Conservation (phyloP, 352 stramenopile genomes). For the Pythium guiyangense region DNA sequence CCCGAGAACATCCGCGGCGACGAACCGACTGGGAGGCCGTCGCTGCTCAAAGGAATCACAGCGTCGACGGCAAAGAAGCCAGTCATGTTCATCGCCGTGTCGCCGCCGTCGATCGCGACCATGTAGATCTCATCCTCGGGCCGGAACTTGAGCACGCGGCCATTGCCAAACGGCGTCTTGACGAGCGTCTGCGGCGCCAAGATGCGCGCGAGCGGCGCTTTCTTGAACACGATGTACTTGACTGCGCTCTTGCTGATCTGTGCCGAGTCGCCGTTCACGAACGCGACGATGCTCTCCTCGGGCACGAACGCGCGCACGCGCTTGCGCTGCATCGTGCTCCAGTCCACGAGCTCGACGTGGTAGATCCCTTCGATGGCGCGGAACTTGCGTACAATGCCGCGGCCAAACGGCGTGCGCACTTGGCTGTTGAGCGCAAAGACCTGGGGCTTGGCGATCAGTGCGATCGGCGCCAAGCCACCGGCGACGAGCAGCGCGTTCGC, state of each 20-base stretch:
- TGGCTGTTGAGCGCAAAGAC: conserved; percentile 48
- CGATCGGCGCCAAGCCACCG: conserved; percentile 23
- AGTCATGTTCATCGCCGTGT: conserved; percentile 36
- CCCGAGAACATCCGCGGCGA: conserved; percentile 72
- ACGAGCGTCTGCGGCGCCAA: conserved; percentile 52
- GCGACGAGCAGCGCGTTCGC: conserved; percentile 60
- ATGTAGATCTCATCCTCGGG: conserved; percentile 67
- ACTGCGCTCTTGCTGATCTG: conserved; percentile 35
- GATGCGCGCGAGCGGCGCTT: conserved; percentile 30
- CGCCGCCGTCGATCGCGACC: conserved; percentile 38
- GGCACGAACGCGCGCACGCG: conserved; percentile 50
- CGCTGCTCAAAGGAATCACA: conserved; percentile 34
- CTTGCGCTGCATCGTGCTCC: conserved; percentile 30
- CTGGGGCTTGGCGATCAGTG: conserved; percentile 56
- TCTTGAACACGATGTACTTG: conserved; percentile 56
- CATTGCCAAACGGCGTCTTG: conserved; percentile 76
- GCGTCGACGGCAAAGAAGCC: conserved; percentile 46
- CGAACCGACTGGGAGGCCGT: conserved; percentile 25
- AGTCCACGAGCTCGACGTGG: conserved; percentile 72
- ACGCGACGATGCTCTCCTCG: conserved; percentile 45
- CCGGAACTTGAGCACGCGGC: conserved; percentile 57
- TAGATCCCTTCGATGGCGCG: conserved; percentile 76
- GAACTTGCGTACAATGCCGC: conserved; percentile 67
- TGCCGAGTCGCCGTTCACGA: conserved; percentile 32
- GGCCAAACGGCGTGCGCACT: conserved; percentile 62